Conservation (phyloP, 371 early-diverging fungal genomes). For the Mucor racemosus region DNA sequence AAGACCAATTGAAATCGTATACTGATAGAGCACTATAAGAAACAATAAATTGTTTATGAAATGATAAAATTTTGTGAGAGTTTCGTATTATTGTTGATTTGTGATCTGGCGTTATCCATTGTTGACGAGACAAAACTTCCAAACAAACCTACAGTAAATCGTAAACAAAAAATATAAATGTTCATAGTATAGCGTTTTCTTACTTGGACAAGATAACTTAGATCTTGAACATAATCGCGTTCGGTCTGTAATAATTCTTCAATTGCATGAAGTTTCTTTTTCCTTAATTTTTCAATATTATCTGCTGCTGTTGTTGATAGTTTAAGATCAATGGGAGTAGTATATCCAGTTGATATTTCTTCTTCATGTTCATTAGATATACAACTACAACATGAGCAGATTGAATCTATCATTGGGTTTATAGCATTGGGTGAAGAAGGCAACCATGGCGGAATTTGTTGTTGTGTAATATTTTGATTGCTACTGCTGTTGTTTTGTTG, state of each 20-base stretch:
- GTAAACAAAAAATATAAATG: too few species aligned
- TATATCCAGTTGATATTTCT: constrained; percentile 17
- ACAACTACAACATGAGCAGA: constrained; percentile 32
- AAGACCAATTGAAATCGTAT: constrained; percentile 9
- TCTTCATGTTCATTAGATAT: constrained; percentile 5
- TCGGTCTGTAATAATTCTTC: constrained; percentile 53
- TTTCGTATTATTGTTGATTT: constrained; percentile 43
- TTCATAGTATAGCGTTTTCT: neutral
- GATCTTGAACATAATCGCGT: constrained; percentile 47
- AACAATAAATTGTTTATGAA: constrained; percentile 39
- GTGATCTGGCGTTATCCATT: constrained; percentile 45
- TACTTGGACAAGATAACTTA: constrained; percentile 48
- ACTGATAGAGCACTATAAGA: neutral
- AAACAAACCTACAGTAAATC: constrained; percentile 35
- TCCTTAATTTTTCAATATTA: constrained; percentile 14
- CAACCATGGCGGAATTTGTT: neutral
- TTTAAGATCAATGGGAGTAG: constrained; percentile 22
- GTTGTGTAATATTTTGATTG: neutral
- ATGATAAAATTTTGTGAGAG: constrained; percentile 35
- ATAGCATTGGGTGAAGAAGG: too few species aligned
- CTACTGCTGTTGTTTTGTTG: neutral
- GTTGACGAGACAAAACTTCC: constrained; percentile 29
- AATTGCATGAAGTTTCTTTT: constrained; percentile 43
- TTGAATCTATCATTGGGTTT: constrained; percentile 9
- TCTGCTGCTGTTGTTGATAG: neutral